Conservation (phyloP, 2,329 filamentous ascomycete species). For the Alternaria arborescens region DNA sequence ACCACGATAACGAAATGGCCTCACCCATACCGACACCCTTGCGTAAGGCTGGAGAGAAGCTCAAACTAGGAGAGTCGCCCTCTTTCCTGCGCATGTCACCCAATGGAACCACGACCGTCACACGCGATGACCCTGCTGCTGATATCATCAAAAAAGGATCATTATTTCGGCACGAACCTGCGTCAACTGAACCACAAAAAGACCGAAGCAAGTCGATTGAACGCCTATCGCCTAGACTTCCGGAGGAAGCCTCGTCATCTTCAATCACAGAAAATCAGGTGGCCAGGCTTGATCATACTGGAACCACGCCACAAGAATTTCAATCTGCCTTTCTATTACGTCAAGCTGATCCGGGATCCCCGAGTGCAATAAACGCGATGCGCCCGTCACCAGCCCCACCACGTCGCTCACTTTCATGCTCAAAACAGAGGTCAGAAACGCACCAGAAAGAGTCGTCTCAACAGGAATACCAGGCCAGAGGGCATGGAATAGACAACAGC, state of each 20-base stretch:
- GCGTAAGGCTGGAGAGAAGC: constrained; percentile 24
- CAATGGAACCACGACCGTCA: neutral
- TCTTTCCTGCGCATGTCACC: constrained; percentile 1
- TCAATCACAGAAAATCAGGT: neutral
- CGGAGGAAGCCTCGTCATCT: neutral
- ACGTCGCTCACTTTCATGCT: neutral
- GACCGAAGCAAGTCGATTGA: neutral
- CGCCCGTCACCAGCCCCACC: neutral
- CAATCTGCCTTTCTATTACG: neutral
- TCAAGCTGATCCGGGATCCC: neutral
- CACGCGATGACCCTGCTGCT: neutral
- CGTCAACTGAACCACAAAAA: neutral
- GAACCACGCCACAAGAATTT: neutral
- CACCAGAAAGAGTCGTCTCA: neutral
- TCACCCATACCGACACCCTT: constrained; percentile 28
- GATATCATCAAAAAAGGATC: neutral
- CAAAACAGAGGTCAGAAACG: neutral
- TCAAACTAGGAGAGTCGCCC: constrained; percentile 12
- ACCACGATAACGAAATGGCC: neutral
- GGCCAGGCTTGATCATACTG: neutral
- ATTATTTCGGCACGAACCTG: neutral
- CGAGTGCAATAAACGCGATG: neutral
- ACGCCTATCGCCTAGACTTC: neutral
- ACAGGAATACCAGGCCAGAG: neutral
- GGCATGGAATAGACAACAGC: neutral